Conservation (phyloP, 306 rosid species). For the Crataegus laevigata region DNA sequence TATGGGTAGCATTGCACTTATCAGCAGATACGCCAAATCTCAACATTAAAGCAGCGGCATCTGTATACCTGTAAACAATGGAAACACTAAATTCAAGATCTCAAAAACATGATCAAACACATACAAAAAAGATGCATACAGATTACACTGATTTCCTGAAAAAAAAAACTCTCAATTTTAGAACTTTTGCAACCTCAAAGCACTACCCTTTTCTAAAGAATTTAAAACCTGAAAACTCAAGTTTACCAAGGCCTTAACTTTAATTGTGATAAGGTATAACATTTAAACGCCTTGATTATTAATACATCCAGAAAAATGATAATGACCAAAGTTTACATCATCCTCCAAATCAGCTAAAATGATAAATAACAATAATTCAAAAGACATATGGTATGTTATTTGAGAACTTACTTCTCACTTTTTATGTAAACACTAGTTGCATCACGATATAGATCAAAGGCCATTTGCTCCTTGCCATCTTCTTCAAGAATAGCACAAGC, state of each 20-base stretch:
- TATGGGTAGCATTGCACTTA: constrained; percentile 78
- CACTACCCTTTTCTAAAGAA: neutral
- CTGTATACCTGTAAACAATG: constrained; percentile 54
- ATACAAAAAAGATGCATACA: neutral
- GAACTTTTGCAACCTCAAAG: neutral
- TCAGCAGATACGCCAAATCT: constrained; percentile 88
- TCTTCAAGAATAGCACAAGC: constrained; percentile 87
- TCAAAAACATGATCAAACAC: neutral
- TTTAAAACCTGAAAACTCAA: neutral
- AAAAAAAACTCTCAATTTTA: neutral
- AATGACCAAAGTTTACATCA: neutral
- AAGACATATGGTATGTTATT: neutral
- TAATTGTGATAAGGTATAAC: neutral
- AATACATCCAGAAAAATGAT: neutral
- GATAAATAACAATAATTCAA: neutral
- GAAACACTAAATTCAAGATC: constrained; percentile 8
- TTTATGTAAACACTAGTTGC: constrained; percentile 59
- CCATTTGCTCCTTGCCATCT: constrained; percentile 88
- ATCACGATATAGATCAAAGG: constrained; percentile 89
- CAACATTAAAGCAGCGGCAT: constrained; percentile 70
- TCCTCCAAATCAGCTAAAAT: neutral
- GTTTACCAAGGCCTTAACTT: neutral
- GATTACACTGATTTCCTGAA: neutral
- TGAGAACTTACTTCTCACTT: constrained; percentile 73
- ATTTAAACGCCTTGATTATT: neutral